A percentile compares a stretch with the other conserved stretches of the same genome.
phyloP scores from a whole-genome alignment of 805 yeast species.

The Nadsonia fulvescens region DNA sequence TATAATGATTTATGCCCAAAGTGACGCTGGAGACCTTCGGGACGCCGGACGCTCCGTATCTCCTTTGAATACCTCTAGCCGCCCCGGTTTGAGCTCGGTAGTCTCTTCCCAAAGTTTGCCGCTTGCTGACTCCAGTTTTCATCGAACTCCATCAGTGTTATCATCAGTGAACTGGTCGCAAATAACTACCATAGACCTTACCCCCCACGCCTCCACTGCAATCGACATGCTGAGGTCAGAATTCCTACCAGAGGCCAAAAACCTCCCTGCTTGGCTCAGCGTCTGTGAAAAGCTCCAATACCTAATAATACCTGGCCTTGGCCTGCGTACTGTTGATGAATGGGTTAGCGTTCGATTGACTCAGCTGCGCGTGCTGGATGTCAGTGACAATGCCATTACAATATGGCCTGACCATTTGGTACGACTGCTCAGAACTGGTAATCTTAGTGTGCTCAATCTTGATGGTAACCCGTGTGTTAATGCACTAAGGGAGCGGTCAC shows the following conservation, averaged over 20 bases:
- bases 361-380: slow-evolving; percentile 11
- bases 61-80: too few species aligned
- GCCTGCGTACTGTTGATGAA: slow-evolving; percentile 13
- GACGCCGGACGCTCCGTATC: too few species aligned
- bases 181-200: too few species aligned
- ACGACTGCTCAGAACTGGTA: slow-evolving; percentile 7
- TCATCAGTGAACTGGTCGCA: too few species aligned
- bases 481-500: too few species aligned
- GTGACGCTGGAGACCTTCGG: too few species aligned
- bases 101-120: too few species aligned
- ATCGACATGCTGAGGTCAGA: too few species aligned
- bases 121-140: too few species aligned
- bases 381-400: slow-evolving; percentile 12
- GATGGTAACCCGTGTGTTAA: slow-evolving; percentile 18
- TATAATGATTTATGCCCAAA: too few species aligned
- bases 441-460: slow-evolving; percentile 11
- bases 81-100: too few species aligned
- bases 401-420: slow-evolving; percentile 16
- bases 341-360: slow-evolving; percentile 13
- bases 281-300: slow-evolving; percentile 11
- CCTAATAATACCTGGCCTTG: slow-evolving; percentile 12
- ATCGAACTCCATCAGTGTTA: too few species aligned
- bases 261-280: slow-evolving; percentile 13
- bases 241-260: slow-evolving; percentile 12
- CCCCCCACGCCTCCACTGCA: slow-evolving; percentile 7